A percentile compares a stretch with the other conserved stretches of the same genome.
phyloP scores from a whole-genome alignment of 2,329 filamentous ascomycete species.

The Pyrenophora seminiperda region DNA sequence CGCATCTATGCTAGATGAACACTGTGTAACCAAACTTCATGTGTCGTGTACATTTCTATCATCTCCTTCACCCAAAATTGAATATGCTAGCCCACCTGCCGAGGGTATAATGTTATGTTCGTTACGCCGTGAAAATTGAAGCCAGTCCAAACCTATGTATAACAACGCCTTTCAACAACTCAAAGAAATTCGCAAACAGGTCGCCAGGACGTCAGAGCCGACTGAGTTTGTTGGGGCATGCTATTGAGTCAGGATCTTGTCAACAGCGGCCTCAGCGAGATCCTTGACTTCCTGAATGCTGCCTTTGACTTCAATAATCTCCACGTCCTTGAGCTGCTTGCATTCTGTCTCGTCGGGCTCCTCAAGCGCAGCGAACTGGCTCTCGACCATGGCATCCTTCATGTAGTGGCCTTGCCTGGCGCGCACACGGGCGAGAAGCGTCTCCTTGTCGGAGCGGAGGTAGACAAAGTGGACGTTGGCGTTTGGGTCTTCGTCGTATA shows the following conservation, averaged over 20 bases:
- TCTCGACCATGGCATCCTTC: constrained; percentile 93
- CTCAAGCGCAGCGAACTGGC: constrained; percentile 88
- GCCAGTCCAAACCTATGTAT: too few relatives aligned
- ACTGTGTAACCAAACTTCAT: too few relatives aligned
- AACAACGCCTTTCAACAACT: too few relatives aligned
- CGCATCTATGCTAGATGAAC: too few relatives aligned
- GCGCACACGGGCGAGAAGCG: constrained; percentile 76
- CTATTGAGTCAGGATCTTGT: constrained; percentile 34
- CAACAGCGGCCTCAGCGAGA: constrained; percentile 48
- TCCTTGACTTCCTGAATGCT: constrained; percentile 48
- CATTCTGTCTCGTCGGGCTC: constrained; percentile 72
- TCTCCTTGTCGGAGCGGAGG: constrained; percentile 75
- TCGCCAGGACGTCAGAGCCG: constrained; percentile 1
- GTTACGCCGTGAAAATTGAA: constrained; percentile 3
- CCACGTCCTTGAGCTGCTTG: constrained; percentile 51
- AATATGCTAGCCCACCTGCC: background rate
- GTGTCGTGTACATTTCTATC: too few relatives aligned
- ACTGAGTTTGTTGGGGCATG: background rate
- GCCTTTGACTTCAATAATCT: constrained; percentile 54
- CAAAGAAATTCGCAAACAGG: background rate
- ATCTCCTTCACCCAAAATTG: background rate
- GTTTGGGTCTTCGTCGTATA: constrained; percentile 53
- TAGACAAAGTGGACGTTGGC: constrained; percentile 84
- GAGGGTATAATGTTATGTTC: background rate
- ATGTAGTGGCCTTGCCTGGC: constrained; percentile 87